Evolutionary conservation across 176 grass and related monocot genomes (phyloP).

Genomic region (Phyllostachys edulis): DNA sequence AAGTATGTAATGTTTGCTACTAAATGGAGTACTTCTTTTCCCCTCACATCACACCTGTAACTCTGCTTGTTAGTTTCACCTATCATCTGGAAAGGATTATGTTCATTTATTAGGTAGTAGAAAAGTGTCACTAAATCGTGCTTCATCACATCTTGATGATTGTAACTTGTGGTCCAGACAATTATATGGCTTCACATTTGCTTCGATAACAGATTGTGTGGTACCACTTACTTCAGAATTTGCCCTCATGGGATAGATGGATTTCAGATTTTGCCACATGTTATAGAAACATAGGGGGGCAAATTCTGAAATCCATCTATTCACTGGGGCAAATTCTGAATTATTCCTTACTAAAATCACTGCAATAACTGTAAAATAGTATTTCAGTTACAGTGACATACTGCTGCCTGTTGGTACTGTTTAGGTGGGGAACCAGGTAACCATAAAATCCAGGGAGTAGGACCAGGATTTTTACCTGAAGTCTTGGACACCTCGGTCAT

Average conservation of each 20-base stretch:
- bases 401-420: neutral
- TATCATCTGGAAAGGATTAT: neutral
- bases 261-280: too few species aligned
- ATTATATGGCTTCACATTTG: neutral
- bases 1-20: neutral
- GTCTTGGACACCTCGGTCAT: slow-evolving; percentile 63
- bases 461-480: slow-evolving; percentile 61
- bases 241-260: too few species aligned
- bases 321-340: too few species aligned
- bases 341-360: neutral
- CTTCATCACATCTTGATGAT: neutral
- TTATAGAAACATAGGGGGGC: too few species aligned
- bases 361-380: neutral
- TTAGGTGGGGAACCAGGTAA: slow-evolving; percentile 63
- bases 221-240: too few species aligned
- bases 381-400: neutral
- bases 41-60: neutral
- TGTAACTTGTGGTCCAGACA: neutral
- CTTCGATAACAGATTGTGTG: neutral
- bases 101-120: neutral
- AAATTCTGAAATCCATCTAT: too few species aligned
- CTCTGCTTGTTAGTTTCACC: neutral
- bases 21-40: neutral
- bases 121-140: neutral
- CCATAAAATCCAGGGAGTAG: slow-evolving; percentile 93